Evolutionary conservation across 2,329 filamentous ascomycete species (phyloP).

Genomic region (Metarhizium brunneum): DNA sequence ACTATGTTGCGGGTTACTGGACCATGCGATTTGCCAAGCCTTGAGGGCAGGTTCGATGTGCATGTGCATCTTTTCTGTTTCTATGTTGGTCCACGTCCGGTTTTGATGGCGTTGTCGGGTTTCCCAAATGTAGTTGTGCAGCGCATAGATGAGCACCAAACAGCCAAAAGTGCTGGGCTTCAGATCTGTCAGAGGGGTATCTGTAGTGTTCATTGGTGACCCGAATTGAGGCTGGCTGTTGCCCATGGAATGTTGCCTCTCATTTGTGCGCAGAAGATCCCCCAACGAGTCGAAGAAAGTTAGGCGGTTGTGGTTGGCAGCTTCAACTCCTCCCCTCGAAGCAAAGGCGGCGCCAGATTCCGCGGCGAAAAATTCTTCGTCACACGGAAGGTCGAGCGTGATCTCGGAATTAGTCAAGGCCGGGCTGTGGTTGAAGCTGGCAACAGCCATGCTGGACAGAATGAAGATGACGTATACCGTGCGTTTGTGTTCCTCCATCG

Average conservation of each 20-base stretch:
- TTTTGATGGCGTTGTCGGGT: constrained; percentile 84
- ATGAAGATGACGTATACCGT: constrained; percentile 88
- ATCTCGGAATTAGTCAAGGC: constrained; percentile 93
- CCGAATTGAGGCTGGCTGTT: constrained; percentile 1
- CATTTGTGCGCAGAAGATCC: constrained; percentile 69
- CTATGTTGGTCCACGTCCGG: constrained; percentile 80
- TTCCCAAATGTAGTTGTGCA: constrained; percentile 99
- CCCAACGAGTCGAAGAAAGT: constrained; percentile 78
- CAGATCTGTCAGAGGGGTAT: constrained; percentile 52
- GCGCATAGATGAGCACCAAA: constrained; percentile 80
- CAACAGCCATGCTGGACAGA: constrained; percentile 81
- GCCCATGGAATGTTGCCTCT: constrained; percentile 39
- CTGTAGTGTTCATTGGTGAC: constrained; percentile 12
- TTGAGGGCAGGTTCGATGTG: constrained; percentile 90
- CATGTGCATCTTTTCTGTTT: constrained; percentile 91
- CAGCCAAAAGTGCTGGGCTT: constrained; percentile 88
- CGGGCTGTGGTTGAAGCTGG: constrained; percentile 86
- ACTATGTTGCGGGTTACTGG: constrained; percentile 74
- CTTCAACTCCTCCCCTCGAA: constrained; percentile 61
- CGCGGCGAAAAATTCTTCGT: constrained; percentile 83
- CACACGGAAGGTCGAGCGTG: constrained; percentile 77
- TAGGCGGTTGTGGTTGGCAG: constrained; percentile 59
- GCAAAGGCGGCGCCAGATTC: constrained; percentile 77
- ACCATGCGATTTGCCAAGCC: constrained; percentile 92
- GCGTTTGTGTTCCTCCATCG: constrained; percentile 80